Evolutionary conservation across 2,329 filamentous ascomycete species (phyloP), one percentile per base, ranked within the genome.

Genomic region (Blastomyces parvus): DNA sequence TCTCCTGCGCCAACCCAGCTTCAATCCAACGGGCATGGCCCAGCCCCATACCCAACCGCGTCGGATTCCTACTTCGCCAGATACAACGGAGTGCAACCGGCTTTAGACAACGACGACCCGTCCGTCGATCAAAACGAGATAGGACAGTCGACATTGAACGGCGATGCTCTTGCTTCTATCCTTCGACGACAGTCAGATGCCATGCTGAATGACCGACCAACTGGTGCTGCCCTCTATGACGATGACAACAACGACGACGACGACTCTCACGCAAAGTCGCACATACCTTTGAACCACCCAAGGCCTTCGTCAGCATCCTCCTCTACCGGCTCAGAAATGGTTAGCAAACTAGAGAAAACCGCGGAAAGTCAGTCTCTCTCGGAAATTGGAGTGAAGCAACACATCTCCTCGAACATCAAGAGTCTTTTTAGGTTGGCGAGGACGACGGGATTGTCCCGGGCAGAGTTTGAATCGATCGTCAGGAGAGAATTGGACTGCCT

Each of bases 81-180:
- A 50, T 88, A 88, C 69, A 80, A 79, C 50, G 81, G 85, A 64
- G 85, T 88, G 13, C 85, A 88, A 68, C 85, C 85, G 7, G 84
- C 84, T 1, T 78, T 88, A 74, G 85, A 88, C 68, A 80, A 79
- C 46, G 82, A 87, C 68, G 85, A 87, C 67, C 84, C 84, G 19
- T 80, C 82, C 59, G 83, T 86, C 70, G 80, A 82, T 59, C 72
- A 78, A 53, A 71, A 74, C 25, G 74, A 76, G 56, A 70, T 80
- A 1, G 79, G 77, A 17, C 75, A 81, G 22, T 83, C 83, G 5
- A 84, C 83, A 0, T 73, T 86, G 40, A 79, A 81, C 56, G 84
- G 84, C 30, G 76, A 84, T 63, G 73, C 80, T 5, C 71, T 85
- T 19, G 71, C 75, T 48, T 72, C 69, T 53, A 68, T 79, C 64